phyloP scores from a whole-genome alignment of 306 rosid genomes.

The Rubus parviflorus region DNA sequence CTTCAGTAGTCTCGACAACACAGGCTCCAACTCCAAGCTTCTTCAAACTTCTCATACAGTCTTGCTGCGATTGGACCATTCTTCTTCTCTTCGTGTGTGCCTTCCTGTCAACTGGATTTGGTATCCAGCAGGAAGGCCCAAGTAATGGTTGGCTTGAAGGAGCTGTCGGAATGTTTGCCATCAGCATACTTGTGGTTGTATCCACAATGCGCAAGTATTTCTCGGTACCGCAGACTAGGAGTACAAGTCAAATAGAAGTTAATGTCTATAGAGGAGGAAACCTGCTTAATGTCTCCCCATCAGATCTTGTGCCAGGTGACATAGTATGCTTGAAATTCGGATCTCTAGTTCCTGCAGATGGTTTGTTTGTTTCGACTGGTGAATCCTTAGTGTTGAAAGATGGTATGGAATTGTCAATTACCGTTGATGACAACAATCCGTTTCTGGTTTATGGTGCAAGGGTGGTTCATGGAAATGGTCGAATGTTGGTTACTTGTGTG shows the following conservation, averaged over 20 bases:
- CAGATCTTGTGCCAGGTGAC: slow-evolving; percentile 14
- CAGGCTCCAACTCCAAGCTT: not conserved
- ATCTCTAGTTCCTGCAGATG: slow-evolving; percentile 26
- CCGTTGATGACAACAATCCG: slow-evolving; percentile 1
- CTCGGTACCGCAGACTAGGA: not conserved
- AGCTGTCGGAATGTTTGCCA: not conserved
- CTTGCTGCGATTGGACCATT: slow-evolving; percentile 2
- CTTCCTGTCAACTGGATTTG: slow-evolving; percentile 12
- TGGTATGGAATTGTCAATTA: not conserved
- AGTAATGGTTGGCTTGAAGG: slow-evolving; percentile 28
- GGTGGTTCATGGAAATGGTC: slow-evolving; percentile 27
- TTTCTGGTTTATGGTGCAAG: slow-evolving; percentile 24
- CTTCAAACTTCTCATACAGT: not conserved
- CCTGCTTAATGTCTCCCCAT: not conserved
- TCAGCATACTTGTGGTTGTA: slow-evolving; percentile 6
- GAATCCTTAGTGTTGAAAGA: slow-evolving; percentile 4
- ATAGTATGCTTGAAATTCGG: not conserved
- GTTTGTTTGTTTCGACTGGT: slow-evolving; percentile 1
- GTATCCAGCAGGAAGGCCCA: slow-evolving; percentile 19
- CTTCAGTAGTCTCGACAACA: not conserved
- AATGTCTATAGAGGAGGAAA: not conserved
- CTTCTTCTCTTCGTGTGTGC: slow-evolving; percentile 11
- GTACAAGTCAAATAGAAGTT: not conserved
- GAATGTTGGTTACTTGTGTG: slow-evolving; percentile 26
- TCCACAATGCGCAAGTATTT: not conserved